Evolutionary conservation across 345 rosid genomes (phyloP), one percentile per base, ranked within the genome.

Genomic region (Viola odorata): DNA sequence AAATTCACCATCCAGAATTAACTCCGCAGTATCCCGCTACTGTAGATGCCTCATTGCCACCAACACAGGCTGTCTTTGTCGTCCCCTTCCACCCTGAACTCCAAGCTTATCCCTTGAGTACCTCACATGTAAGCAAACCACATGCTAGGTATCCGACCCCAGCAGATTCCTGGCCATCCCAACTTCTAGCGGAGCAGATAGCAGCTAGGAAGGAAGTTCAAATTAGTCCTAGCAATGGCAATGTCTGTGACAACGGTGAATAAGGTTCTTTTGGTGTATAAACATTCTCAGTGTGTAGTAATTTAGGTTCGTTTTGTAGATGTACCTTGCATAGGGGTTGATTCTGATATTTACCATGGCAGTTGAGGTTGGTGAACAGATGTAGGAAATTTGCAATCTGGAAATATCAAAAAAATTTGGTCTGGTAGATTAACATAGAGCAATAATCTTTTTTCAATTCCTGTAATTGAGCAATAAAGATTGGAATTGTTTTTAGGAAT

Each of bases 101-200:
- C 42, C 85, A 80, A 39, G 61, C 80, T 38, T 79, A 73, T 71
- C 62, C 76, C 0, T 2, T 57, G 52, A 58, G 76, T 3, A 41
- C 74, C 61, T 63, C 81, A 37, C 53, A 77, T 42, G 83, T 94
- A 62, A 83, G 95, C 68, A 94, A 90, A 68, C 99, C 99, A 0
- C 90, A 87, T 63, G 87, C 99, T 9, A 80, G 97, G 70, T 94
- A 90, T 65, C 92, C 92, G 7, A 85, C 82, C 0, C 70, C 83
- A 0, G 72, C 82, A 37, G 97, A 94, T 75, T 82, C 87, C 1
- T 94, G 99, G 99, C 84, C 96, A 12, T 84, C 85, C 45, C 84
- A 80, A 55, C 82, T 94, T 62, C 91, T 94, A 32, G 80, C 81
- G 23, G 66, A 71, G 40, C 52, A 61, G 23, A 53, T 54, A 12